Base-by-base conservation (phyloP, 306 rosid species). In the Cajanus cajan region DNA sequence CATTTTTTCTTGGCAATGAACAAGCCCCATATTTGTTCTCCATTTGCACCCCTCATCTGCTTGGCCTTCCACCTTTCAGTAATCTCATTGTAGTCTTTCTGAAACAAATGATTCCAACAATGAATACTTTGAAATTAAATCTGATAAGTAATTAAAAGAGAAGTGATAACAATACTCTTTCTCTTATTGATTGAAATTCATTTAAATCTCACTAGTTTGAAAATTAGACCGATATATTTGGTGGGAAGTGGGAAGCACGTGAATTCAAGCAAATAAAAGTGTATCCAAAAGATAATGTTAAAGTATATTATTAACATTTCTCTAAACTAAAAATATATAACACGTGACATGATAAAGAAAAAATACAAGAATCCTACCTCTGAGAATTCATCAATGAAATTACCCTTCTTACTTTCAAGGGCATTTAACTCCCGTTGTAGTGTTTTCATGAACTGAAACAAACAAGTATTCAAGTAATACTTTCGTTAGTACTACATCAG, bases 1-100 rank as follows among this genome's bases (percentile, higher is more conserved):
- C 86, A 92, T 7, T 76, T 88, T 83, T 94, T 94, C 86, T 80
- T 90, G 67, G 94, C 98, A 81, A 92, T 70, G 82, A 95, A 90
- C 68, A 85, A 68, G 4, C 91, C 88, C 95, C 95, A 90, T 82
- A 77, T 81, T 55, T 88, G 95, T 82, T 90, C 95, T 31, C 91
- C 90, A 48, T 82, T 71, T 24, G 85, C 84, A 82, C 78, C 84
- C 73, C 95, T 87, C 57, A 11, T 80, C 84, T 87, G 83, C 76
- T 87, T 90, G 28, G 90, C 91, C 77, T 79, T 85, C 95, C 95
- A 90, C 71, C 86, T 88, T 63, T 80, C 87, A 64, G 82, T 85
- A 44, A 88, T 83, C 18, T 83, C 87, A 82, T 54, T 79, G 77
- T 83, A 90, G 80, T 90, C 91, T 58, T 83, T 91, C 95, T 90